A percentile compares a stretch with the other conserved stretches of the same genome.
phyloP scores from a whole-genome alignment of 257 asterid genomes.

The Capsicum rhomboideum region DNA sequence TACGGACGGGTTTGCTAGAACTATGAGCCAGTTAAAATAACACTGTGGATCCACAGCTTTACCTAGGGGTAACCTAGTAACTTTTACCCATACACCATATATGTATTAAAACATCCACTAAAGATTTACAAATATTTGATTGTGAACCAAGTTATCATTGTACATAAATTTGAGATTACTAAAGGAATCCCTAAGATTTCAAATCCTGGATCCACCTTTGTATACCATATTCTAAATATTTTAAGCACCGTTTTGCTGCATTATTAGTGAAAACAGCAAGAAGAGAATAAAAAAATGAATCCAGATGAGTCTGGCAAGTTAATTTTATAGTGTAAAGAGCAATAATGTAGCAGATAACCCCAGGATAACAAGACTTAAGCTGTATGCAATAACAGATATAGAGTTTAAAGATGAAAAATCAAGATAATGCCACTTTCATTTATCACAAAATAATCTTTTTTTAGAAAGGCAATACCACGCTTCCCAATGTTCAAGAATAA shows the following conservation, averaged over 20 bases:
- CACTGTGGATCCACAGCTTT: no score
- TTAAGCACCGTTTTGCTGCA: background rate
- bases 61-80: background rate
- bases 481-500: background rate
- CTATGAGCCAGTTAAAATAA: background rate
- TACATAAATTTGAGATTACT: background rate
- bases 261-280: background rate
- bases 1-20: background rate
- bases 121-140: background rate
- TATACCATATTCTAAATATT: background rate
- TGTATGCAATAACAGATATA: background rate
- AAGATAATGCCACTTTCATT: background rate
- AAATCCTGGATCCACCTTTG: background rate
- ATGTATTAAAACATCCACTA: background rate
- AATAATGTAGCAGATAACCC: background rate
- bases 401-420: background rate
- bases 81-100: background rate
- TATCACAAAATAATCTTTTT: background rate
- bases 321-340: background rate
- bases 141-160: background rate
- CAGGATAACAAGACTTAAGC: background rate
- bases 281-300: background rate
- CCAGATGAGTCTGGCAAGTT: background rate
- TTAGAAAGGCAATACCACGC: background rate
- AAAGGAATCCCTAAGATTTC: background rate